These are phyloP conservation scores for Lachancea kluyveri DNA, from an alignment of 805 yeast genomes.

Conservation along the genomic window DNA sequence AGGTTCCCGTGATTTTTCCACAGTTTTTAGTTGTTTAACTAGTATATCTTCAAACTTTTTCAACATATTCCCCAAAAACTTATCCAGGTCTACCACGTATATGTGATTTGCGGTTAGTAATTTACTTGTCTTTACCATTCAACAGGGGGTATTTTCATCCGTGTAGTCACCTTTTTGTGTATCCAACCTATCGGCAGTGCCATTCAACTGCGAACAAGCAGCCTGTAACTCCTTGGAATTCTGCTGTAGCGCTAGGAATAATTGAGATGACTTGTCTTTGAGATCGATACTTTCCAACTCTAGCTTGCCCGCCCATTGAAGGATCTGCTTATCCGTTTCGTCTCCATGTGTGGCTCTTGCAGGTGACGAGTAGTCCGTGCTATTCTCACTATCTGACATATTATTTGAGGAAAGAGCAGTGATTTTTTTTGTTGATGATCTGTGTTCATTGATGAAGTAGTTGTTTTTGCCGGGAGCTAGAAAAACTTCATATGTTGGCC, in stretches of 20 bases:
- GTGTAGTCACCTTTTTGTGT: slow-evolving; percentile 14
- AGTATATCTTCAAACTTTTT: too few species aligned
- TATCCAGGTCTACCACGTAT: too few species aligned
- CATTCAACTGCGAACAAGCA: slow-evolving; percentile 9
- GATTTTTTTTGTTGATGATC: background rate
- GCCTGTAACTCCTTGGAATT: slow-evolving; percentile 12
- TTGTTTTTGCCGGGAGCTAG: background rate
- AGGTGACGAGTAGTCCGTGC: slow-evolving; percentile 7
- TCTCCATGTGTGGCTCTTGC: slow-evolving; percentile 1
- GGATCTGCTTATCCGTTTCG: slow-evolving; percentile 26
- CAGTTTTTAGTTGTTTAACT: too few species aligned
- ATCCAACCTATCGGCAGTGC: slow-evolving; percentile 6
- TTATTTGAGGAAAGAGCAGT: too few species aligned
- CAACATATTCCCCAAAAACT: too few species aligned
- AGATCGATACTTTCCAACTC: slow-evolving; percentile 44
- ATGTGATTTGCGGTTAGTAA: too few species aligned
- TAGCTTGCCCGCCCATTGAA: slow-evolving; percentile 44
- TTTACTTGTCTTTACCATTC: too few species aligned
- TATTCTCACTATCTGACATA: slow-evolving; percentile 6
- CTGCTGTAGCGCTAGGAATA: slow-evolving; percentile 15
- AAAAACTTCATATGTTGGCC: background rate
- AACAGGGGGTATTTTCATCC: too few species aligned
- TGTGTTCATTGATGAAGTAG: background rate
- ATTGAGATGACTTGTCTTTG: slow-evolving; percentile 26
- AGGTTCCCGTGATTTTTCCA: too few species aligned